Evolutionary conservation across 1,284 basidiomycete species (phyloP).

Genomic region (Cryptococcus sp.): DNA sequence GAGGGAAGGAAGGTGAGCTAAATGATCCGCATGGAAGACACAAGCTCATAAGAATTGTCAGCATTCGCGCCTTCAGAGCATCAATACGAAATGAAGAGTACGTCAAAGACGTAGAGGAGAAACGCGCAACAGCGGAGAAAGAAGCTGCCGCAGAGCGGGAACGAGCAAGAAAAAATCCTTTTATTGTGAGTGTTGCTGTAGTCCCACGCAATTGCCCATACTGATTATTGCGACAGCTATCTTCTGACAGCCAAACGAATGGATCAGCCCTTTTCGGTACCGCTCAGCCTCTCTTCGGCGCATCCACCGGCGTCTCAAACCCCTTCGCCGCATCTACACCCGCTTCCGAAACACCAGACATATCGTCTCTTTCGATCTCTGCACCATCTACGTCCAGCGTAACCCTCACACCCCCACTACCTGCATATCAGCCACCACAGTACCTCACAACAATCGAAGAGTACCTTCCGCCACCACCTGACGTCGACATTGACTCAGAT

Average conservation of each 20-base stretch:
- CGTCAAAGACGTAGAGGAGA: slow-evolving; percentile 46
- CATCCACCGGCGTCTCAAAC: slow-evolving; percentile 12
- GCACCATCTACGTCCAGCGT: slow-evolving; percentile 9
- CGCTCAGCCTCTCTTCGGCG: slow-evolving; percentile 35
- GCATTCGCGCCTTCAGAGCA: slow-evolving; percentile 50
- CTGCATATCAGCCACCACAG: slow-evolving; percentile 51
- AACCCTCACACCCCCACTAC: slow-evolving; percentile 40
- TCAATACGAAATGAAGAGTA: slow-evolving; percentile 52
- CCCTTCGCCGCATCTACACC: slow-evolving; percentile 1
- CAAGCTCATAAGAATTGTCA: slow-evolving; percentile 9
- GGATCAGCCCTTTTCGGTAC: slow-evolving; percentile 34
- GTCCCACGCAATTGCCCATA: not conserved
- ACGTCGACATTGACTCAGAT: slow-evolving; percentile 31
- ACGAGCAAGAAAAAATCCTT: slow-evolving; percentile 49
- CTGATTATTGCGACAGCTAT: slow-evolving; percentile 1
- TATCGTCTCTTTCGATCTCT: slow-evolving; percentile 28
- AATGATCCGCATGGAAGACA: not conserved
- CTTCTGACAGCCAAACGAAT: slow-evolving; percentile 12
- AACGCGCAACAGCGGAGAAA: slow-evolving; percentile 38
- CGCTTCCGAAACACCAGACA: slow-evolving; percentile 18
- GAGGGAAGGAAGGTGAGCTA: slow-evolving; percentile 43
- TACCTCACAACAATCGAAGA: slow-evolving; percentile 52
- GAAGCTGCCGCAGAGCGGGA: slow-evolving; percentile 37
- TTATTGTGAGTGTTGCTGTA: slow-evolving; percentile 34
- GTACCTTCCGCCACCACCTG: slow-evolving; percentile 43